Base-by-base conservation (phyloP, 805 yeast species). In the Barnettozyma vustinii region DNA sequence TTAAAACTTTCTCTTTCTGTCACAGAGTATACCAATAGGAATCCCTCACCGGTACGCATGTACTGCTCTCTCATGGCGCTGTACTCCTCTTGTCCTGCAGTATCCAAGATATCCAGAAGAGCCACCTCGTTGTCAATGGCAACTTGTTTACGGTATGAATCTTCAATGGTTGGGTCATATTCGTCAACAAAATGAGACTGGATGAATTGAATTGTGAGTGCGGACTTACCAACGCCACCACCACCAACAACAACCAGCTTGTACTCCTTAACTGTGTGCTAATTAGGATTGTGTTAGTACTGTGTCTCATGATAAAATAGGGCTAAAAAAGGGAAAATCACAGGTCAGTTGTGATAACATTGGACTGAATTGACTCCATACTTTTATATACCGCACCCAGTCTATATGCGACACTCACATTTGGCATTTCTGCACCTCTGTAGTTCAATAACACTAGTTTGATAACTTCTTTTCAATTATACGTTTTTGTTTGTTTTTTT, bases 71-170 rank as follows among this genome's bases (percentile, higher is more conserved):
- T 73, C 89, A 85, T 83, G 18, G 97, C 96, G 48, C 89, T 80
- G 67, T 91, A 91, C 69, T 91, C 97, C 68, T 92, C 98, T 73
- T 91, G 97, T 39, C 99, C 99, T 2, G 99, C 99, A 19, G 99
- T 94, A 68, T 94, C 99, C 62, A 94, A 77, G 39, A 94, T 90
- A 66, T 94, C 99, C 54, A 86, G 69, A 21, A 87, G 74, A 1
- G 87, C 83, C 35, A 81, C 85, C 63, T 84, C 87, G 51, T 80
- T 81, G 64, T 91, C 96, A 37, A 94, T 81, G 25, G 79, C 81
- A 61, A 94, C 86, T 60, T 87, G 92, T 64, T 94, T 94, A 57
- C 97, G 78, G 67, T 86, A 87, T 0, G 91, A 83, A 62, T 86
- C 94, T 69, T 94, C 99, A 62, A 94, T 94, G 10, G 99, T 94